Evolutionary conservation across 495 filamentous ascomycete genomes (phyloP).

Genomic region (Articulospora tetracladia): DNA sequence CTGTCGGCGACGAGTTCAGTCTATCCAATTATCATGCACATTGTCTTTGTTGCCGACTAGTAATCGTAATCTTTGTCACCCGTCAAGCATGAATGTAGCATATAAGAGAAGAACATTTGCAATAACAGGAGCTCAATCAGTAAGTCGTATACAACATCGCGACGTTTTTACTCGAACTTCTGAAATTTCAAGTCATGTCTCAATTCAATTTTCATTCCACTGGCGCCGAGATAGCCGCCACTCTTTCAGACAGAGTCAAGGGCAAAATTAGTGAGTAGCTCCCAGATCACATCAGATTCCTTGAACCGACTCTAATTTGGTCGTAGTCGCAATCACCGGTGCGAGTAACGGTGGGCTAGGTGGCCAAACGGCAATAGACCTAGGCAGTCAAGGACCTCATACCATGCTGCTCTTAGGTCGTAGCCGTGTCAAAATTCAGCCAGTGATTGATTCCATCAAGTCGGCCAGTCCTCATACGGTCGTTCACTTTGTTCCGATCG

Average conservation of each 20-base stretch:
- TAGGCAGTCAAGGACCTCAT: slow-evolving; percentile 37
- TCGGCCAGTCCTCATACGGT: not conserved
- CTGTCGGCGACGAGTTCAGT: no score
- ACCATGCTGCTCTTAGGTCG: slow-evolving; percentile 38
- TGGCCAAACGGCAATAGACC: slow-evolving; percentile 38
- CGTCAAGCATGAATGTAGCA: no score
- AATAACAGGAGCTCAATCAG: no score
- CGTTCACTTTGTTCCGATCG: not conserved
- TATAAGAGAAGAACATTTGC: no score
- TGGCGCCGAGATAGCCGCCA: not conserved
- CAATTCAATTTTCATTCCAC: not conserved
- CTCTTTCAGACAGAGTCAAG: not conserved
- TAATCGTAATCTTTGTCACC: no score
- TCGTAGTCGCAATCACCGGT: slow-evolving; percentile 29
- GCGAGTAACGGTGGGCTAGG: slow-evolving; percentile 32
- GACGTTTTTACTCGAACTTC: no score
- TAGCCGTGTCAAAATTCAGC: slow-evolving; percentile 32
- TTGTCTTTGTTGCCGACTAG: no score
- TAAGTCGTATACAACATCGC: no score
- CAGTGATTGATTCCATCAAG: slow-evolving; percentile 24
- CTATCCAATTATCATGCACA: no score
- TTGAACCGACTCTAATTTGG: no score
- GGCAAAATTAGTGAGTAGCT: not conserved
- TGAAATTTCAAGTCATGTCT: not conserved
- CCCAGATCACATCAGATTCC: not conserved